Evolutionary conservation across 2,329 filamentous ascomycete genomes (phyloP), one percentile per base, ranked within the genome.

Genomic region (Neurospora sp.): DNA sequence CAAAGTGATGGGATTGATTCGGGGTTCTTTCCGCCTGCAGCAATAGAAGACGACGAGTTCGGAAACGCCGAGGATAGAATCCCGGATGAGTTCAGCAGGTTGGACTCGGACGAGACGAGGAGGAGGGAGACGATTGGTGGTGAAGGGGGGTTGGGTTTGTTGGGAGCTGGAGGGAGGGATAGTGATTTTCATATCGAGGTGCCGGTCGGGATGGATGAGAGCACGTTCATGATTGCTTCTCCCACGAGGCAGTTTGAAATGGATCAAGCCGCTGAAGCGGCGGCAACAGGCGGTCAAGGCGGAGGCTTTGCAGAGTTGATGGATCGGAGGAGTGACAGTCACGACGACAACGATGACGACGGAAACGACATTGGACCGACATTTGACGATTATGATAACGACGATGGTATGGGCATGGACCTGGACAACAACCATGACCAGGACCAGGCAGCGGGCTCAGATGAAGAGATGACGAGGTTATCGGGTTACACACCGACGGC

Each of bases 161-260:
- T 58, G 3, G 9, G 79, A 80, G 23, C 82, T 80, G 0, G 74
- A 80, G 19, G 70, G 13, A 80, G 82, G 10, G 82, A 83, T 38
- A 87, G 85, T 71, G 83, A 83, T 66, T 86, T 88, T 71, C 82
- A 82, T 2, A 79, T 87, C 23, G 80, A 85, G 38, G 80, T 86
- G 17, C 84, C 84, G 1, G 77, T 82, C 0, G 81, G 81, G 9
- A 80, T 81, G 9, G 83, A 84, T 66, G 84, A 86, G 74, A 86
- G 81, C 10, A 86, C 6, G 73, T 72, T 8, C 73, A 74, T 0
- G 68, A 69, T 11, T 73, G 71, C 23, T 67, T 68, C 17, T 38
- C 67, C 3, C 46, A 62, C 0, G 40, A 67, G 70, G 58, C 73
- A 62, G 28, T 62, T 62, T 36, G 52, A 62, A 15, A 33, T 62